Evolutionary conservation across 2,329 filamentous ascomycete genomes (phyloP).

Genomic region (Fusarium sp.): DNA sequence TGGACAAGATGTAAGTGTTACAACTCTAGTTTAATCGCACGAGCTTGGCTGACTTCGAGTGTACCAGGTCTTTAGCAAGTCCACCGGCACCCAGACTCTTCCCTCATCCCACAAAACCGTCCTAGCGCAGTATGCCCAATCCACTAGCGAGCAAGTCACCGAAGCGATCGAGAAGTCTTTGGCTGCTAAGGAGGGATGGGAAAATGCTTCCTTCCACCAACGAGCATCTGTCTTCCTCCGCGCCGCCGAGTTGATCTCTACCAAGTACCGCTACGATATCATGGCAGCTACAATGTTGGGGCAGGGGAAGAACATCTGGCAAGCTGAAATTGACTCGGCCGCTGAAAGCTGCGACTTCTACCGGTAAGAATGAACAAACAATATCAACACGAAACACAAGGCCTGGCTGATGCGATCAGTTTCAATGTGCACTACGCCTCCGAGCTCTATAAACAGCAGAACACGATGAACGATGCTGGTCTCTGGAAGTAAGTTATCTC

Average conservation of each 20-base stretch:
- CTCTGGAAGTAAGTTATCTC: slow-evolving; percentile 35
- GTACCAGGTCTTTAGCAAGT: too few relatives aligned
- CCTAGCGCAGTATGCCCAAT: slow-evolving; percentile 41
- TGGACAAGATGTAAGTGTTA: too few relatives aligned
- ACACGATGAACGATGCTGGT: slow-evolving; percentile 89
- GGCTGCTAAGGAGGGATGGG: slow-evolving; percentile 86
- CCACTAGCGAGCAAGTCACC: slow-evolving; percentile 10
- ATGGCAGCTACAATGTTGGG: slow-evolving; percentile 96
- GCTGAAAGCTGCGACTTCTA: slow-evolving; percentile 93
- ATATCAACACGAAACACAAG: too few relatives aligned
- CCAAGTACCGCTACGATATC: slow-evolving; percentile 94
- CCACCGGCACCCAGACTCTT: too few relatives aligned
- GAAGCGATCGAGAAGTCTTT: slow-evolving; percentile 17
- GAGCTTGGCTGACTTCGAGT: too few relatives aligned
- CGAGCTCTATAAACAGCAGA: slow-evolving; percentile 89
- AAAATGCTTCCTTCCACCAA: slow-evolving; percentile 88
- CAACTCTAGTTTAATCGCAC: too few relatives aligned
- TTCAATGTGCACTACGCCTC: slow-evolving; percentile 92
- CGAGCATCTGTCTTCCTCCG: slow-evolving; percentile 93
- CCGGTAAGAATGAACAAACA: slow-evolving; percentile 64
- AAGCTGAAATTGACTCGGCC: slow-evolving; percentile 96
- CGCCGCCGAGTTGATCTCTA: slow-evolving; percentile 88
- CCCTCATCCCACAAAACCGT: too few relatives aligned
- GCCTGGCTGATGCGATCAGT: too few relatives aligned
- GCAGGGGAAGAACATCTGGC: slow-evolving; percentile 98